Base-by-base conservation (phyloP, 1,139 yeast genomes). In the Meyerozyma athensensis region DNA sequence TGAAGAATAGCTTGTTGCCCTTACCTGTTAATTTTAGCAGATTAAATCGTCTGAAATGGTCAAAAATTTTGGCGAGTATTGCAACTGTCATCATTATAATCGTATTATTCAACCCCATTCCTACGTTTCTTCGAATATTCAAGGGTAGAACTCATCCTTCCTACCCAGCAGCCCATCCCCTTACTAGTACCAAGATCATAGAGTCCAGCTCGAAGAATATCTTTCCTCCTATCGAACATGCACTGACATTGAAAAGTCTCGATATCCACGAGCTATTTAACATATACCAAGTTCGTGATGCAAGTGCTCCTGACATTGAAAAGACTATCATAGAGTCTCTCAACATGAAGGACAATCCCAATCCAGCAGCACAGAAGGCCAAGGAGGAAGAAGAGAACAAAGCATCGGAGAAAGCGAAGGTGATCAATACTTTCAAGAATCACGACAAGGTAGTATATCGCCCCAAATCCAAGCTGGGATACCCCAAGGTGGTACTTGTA, bases 401-500 rank as follows among this genome's bases (percentile, higher is more conserved):
- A 7, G 49, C 60, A 46, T 49, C 65, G 48, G 55, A 68, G 52
- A 41, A 72, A 54, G 51, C 69, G 43, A 52, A 56, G 30, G 82
- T 80, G 14, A 77, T 75, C 43, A 77, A 74, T 47, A 59, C 68
- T 31, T 84, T 83, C 58, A 71, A 79, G 44, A 79, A 77, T 43
- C 84, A 78, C 45, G 89, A 86, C 37, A 80, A 78, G 50, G 60
- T 74, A 35, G 79, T 79, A 7, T 81, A 59, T 54, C 69, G 65
- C 38, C 73, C 74, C 5, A 63, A 60, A 39, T 55, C 61, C 8
- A 54, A 59, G n/a, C 47, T 49, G 18, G 59, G 60, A 34, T 70
- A 74, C 26, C 95, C 95, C 3, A 79, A 79, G 40, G 72, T 85
- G 23, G 78, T 90, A 21, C 55, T 90, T 30, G 96, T 90, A n/a